Conservation (phyloP, 345 rosid genomes). For the Turritis glabra region DNA sequence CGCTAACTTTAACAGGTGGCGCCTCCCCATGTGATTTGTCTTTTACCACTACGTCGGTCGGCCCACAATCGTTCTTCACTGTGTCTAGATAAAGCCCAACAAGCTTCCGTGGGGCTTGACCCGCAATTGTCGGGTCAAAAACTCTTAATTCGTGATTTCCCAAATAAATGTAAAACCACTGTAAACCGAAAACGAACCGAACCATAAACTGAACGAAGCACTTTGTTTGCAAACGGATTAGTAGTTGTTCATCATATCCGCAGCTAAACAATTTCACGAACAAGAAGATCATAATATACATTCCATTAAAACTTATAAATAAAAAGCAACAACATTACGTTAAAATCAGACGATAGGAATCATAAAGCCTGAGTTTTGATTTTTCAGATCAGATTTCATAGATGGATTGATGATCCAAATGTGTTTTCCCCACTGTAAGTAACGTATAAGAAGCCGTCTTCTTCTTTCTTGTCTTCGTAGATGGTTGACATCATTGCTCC, state of each 20-base stretch:
- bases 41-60: slow-evolving; percentile 3
- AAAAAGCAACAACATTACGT: slow-evolving; percentile 6
- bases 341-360: background rate
- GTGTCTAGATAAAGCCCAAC: slow-evolving; percentile 15
- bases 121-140: background rate
- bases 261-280: background rate
- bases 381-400: background rate
- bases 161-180: background rate
- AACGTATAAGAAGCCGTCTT: slow-evolving; percentile 55
- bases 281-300: background rate
- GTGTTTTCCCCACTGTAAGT: slow-evolving; percentile 59
- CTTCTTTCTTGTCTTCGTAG: slow-evolving; percentile 38
- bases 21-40: slow-evolving; percentile 37
- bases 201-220: background rate
- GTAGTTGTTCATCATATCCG: background rate
- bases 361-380: background rate
- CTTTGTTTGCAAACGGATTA: background rate
- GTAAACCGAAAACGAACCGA: background rate
- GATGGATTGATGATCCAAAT: slow-evolving; percentile 34
- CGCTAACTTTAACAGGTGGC: slow-evolving; percentile 29
- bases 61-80: background rate
- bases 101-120: background rate
- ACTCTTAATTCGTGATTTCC: background rate
- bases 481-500: slow-evolving; percentile 56
- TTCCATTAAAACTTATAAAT: background rate